Conservation (phyloP, 1,284 basidiomycete species). For the Leucoagaricus sp. region DNA sequence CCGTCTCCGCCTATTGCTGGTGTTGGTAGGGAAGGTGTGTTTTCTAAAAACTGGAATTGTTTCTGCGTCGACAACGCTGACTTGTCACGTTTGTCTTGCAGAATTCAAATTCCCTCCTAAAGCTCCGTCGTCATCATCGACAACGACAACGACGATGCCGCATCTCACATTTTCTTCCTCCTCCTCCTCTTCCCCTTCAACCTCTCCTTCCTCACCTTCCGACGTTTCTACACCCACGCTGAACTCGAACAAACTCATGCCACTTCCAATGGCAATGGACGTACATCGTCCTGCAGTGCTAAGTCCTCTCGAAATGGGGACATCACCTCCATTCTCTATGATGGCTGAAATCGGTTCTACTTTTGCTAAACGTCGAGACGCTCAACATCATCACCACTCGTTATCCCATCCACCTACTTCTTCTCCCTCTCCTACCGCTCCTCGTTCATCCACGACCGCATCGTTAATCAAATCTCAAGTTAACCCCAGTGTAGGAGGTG, state of each 20-base stretch:
- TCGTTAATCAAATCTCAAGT: no score
- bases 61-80: background rate
- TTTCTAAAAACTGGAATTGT: background rate
- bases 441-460: no score
- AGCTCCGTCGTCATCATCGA: background rate
- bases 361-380: background rate
- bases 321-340: slow-evolving; percentile 28
- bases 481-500: background rate
- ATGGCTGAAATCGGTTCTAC: slow-evolving; percentile 21
- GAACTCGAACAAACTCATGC: background rate
- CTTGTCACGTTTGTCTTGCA: no score
- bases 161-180: background rate
- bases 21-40: no score
- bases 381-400: slow-evolving; percentile 4
- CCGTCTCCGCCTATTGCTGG: background rate
- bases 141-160: background rate
- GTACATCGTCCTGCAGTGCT: background rate
- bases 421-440: no score
- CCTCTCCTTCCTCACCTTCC: background rate
- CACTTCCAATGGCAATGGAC: background rate
- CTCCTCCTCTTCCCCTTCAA: background rate
- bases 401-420: no score
- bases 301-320: slow-evolving; percentile 22
- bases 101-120: no score
- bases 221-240: no score